Evolutionary conservation across 805 yeast species (phyloP).

Genomic region (Candida adriatica): DNA sequence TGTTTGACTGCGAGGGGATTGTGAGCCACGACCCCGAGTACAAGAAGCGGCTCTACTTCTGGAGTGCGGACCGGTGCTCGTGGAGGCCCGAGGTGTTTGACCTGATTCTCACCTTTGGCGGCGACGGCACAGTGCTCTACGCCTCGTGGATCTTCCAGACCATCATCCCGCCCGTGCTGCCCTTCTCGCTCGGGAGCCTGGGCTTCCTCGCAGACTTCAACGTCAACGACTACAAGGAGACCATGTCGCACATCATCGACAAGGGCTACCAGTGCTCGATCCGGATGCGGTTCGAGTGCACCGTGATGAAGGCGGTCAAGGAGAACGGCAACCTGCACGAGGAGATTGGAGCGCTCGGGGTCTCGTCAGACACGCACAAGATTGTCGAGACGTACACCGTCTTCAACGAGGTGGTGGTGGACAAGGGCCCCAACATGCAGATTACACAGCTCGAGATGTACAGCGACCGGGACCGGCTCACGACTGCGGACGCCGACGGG

Average conservation of each 20-base stretch:
- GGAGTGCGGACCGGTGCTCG: conserved; percentile 21
- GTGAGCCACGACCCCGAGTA: conserved; percentile 4
- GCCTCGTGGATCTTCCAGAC: conserved; percentile 56
- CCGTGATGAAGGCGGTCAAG: conserved; percentile 31
- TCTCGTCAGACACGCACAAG: conserved; percentile 24
- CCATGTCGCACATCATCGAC: conserved; percentile 30
- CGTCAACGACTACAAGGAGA: conserved; percentile 29
- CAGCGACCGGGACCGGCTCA: conserved; percentile 41
- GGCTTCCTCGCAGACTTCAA: conserved; percentile 58
- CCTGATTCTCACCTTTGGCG: conserved; percentile 58
- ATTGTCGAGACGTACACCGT: conserved; percentile 30
- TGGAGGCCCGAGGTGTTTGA: conserved; percentile 37
- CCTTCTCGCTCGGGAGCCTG: conserved; percentile 59
- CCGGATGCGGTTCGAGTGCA: conserved; percentile 45
- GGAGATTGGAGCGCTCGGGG: conserved; percentile 21
- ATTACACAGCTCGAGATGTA: conserved; percentile 45
- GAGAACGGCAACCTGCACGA: conserved; percentile 14
- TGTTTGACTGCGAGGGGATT: conserved; percentile 9
- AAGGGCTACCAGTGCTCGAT: conserved; percentile 41
- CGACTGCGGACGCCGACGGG: conserved; percentile 65
- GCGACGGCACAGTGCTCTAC: conserved; percentile 65
- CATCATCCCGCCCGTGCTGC: conserved; percentile 57
- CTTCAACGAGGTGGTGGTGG: conserved; percentile 46
- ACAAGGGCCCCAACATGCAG: conserved; percentile 45
- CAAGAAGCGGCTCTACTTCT: conserved; percentile 15